Evolutionary conservation across 208 protist genomes (phyloP), one percentile per base, ranked within the genome.

Genomic region (Trypanosoma platydactyli): DNA sequence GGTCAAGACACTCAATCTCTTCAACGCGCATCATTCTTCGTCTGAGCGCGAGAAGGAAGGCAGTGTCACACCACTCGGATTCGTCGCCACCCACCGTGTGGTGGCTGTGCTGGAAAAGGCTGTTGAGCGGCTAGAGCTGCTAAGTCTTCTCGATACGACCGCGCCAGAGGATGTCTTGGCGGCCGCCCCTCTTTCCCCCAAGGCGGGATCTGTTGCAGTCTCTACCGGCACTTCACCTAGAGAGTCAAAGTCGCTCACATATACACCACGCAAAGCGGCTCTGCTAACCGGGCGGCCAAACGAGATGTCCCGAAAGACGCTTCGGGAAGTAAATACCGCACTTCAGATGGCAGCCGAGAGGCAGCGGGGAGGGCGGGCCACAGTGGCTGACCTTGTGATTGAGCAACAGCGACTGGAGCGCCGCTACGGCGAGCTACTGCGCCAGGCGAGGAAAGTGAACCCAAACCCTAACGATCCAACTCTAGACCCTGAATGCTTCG

Each of bases 91-190:
- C 12, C 91, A 95, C 68, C 89, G 92, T 30, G 73, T 85, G 27
- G 85, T 94, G 27, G 71, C 88, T 4, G 86, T 78, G n/a, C 61
- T 97, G 18, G 84, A 94, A 72, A 91, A 91, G 64, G 88, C 88
- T 0, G 73, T 97, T 45, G 88, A 95, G 80, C 89, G 89, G n/a
- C 82, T 97, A 24, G 86, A 94, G 78, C 84, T 97, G 29, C 81
- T 97, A 33, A 71, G 53, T 12, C 70, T 95, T 5, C 76, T 97
- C 11, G 84, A 93, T 53, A 76, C 83, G 4, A 77, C 71, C 13
- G 76, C 57, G 0, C 66, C 83, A 1, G 72, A 66, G 0, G 69
- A 68, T 11, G 65, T 59, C 5, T 38, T 9, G 33, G 33, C 33
- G 33, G 33, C 33, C 9, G 33, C 33, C 3, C 33, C 33, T 38